Base-by-base conservation (phyloP, 495 filamentous ascomycete species). In the Alectoria sarmentosa region DNA sequence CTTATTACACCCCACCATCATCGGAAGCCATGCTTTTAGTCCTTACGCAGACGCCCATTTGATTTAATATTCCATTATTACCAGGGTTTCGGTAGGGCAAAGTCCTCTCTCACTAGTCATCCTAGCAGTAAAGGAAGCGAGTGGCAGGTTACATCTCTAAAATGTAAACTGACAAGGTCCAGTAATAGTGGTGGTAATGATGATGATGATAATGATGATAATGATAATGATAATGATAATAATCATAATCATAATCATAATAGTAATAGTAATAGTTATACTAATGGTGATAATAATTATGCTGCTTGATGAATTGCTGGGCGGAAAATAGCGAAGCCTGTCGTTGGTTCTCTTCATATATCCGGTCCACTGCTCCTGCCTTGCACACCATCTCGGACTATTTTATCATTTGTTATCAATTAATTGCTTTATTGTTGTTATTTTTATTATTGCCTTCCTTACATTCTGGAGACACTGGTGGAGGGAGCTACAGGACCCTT, bases 321-420 rank as follows among this genome's bases (percentile, higher is more conserved):
- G 36, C 48, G 61, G 61, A 57, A 56, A 44, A 36, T 41, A 57
- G 61, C 49, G 52, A 63, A 38, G 26, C 61, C 42, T 63, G 49
- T 63, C 49, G 61, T 63, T 63, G 61, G 61, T 57, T 63, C 61
- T 63, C 61, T 63, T 63, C 48, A 54, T 63, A 63, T 63, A 63
- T 63, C 52, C 61, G 61, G 57, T 63, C 52, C 61, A 44, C 61
- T 63, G 57, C 61, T 5, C 56, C 37, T 34, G 49, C 61, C 49
- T 57, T 57, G 49, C 61, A 41, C 30, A 39, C 52, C 46, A 28
- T 57, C 36, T 44, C 61, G 9, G 21, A 56, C 21, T 14, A 46
- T n/a, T n/a, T n/a, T n/a, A n/a, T n/a, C n/a, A n/a, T n/a, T n/a
- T n/a, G n/a, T n/a, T n/a, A n/a, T n/a, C n/a, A n/a, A n/a, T n/a